Base-by-base conservation (phyloP, 1,284 basidiomycete genomes). In the Rhizoctonia solani region DNA sequence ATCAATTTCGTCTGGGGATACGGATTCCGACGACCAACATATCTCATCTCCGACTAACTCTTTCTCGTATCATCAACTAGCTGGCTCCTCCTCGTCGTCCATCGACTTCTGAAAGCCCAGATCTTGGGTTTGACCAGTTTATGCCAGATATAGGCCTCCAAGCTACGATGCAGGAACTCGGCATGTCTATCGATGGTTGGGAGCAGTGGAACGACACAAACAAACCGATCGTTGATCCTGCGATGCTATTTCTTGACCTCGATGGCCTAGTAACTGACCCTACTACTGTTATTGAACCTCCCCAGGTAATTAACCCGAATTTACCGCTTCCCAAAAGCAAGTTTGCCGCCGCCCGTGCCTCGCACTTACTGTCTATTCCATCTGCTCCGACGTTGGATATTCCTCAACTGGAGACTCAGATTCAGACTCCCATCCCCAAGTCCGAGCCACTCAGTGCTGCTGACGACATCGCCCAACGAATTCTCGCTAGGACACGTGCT, bases 101-200 rank as follows among this genome's bases (percentile, higher is more conserved):
- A 50, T 66, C 61, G 21, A 29, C 54, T 21, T 66, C 61, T 4
- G 61, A 66, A 39, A 66, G 61, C 41, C 61, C 61, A 37, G 53
- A 66, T 47, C 61, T 66, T 27, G 61, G 53, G 29, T 66, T 66
- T 37, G 61, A 46, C 16, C 61, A 66, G 30, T 66, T 44, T 37
- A 27, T 66, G 16, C 61, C 61, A 19, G 61, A 66, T 34, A 66
- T 66, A 23, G 61, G 61, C 23, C 61, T 66, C 37, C 61, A 66
- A 27, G 61, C 61, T 5, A 66, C 61, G 23, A 66, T 66, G 47
- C 34, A 66, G 50, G 61, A 66, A 41, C 61, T 66, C 14, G 61
- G 61, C 9, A 66, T 66, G 61, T 66, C 61, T 2, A 66, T 66
- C 25, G 61, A 66, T 41, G 61, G 61, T 44, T 66, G 61, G 61